Evolutionary conservation across 208 protist genomes (phyloP).

Genomic region (Acanthamoeba castellanii): DNA sequence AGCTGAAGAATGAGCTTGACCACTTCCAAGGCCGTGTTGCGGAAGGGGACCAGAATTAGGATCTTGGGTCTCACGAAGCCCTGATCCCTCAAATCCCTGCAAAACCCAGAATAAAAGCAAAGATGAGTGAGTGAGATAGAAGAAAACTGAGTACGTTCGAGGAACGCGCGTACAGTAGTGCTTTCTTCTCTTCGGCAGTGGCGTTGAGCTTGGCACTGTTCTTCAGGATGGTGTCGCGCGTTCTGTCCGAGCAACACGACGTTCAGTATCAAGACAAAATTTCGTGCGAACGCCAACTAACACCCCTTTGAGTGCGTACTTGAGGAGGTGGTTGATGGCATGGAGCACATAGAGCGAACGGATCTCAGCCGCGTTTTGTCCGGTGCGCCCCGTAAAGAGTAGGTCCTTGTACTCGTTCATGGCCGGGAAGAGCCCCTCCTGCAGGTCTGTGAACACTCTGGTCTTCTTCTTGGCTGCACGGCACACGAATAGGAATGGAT

Average conservation of each 20-base stretch:
- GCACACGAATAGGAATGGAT: background rate
- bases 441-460: constrained; percentile 27
- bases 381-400: background rate
- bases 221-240: constrained; percentile 49
- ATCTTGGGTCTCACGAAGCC: constrained; percentile 95
- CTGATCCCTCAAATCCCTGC: constrained; percentile 90
- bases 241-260: background rate
- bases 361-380: constrained; percentile 20
- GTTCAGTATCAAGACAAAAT: background rate
- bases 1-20: constrained; percentile 93
- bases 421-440: constrained; percentile 65
- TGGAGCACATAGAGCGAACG: constrained; percentile 53
- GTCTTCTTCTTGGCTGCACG: constrained; percentile 40
- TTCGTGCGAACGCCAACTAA: background rate
- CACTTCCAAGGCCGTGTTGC: constrained; percentile 93
- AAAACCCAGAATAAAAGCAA: background rate
- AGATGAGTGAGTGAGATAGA: background rate
- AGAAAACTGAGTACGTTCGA: background rate
- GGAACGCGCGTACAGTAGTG: background rate
- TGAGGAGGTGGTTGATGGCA: constrained; percentile 71
- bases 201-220: constrained; percentile 69
- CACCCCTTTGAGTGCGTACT: background rate
- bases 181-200: background rate
- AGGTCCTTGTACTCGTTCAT: constrained; percentile 73
- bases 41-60: constrained; percentile 95